A percentile compares a stretch with the other conserved stretches of the same genome.
Conservation (phyloP, 1,139 yeast genomes). For the Taphrina confusa region DNA sequence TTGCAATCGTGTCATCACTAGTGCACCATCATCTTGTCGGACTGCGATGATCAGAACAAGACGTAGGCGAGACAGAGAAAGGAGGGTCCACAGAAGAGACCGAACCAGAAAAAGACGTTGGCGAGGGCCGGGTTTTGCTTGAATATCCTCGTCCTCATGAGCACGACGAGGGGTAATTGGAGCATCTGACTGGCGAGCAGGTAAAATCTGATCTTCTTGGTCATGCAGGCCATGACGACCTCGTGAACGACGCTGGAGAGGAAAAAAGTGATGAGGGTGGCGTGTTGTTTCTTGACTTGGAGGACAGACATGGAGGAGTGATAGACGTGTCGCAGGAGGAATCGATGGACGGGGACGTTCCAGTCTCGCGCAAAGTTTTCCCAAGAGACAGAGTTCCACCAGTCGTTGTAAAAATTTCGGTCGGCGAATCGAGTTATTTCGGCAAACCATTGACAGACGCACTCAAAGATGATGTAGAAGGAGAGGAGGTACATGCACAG, state of each 20-base stretch:
- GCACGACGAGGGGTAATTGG: constrained; percentile 53
- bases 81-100: constrained; percentile 88
- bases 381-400: constrained; percentile 98
- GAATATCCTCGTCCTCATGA: constrained; percentile 50
- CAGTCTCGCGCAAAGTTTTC: constrained; percentile 90
- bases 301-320: constrained; percentile 84
- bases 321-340: constrained; percentile 86
- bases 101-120: constrained; percentile 85
- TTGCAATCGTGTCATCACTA: too few species aligned
- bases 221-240: constrained; percentile 85
- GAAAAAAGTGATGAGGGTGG: constrained; percentile 78
- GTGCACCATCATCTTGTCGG: too few species aligned
- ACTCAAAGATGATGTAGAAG: constrained; percentile 92
- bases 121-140: constrained; percentile 69
- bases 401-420: constrained; percentile 70
- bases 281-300: constrained; percentile 62
- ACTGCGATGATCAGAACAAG: too few species aligned
- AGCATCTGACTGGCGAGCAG: constrained; percentile 78
- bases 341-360: constrained; percentile 94
- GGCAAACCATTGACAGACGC: constrained; percentile 84
- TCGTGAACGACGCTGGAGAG: constrained; percentile 85
- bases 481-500: constrained; percentile 66
- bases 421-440: constrained; percentile 67
- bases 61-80: constrained; percentile 81
- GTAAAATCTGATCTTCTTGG: constrained; percentile 77